These are phyloP conservation scores for Ulota crispa DNA, from an alignment of 225 moss, liverwort and hornwort species.

Conservation along the genomic window DNA sequence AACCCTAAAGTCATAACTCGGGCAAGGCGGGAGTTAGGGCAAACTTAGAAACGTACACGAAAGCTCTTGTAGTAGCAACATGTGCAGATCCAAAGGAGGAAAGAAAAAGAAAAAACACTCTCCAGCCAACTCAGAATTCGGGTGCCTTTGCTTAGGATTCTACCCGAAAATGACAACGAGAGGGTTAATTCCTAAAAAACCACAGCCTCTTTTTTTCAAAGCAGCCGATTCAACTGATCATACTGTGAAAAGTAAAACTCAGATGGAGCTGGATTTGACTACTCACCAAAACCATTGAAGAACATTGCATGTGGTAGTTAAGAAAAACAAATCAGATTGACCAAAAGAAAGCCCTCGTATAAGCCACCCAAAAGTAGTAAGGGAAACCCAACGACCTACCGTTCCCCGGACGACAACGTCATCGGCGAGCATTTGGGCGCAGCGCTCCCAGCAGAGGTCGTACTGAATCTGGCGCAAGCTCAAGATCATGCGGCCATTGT, in stretches of 20 bases:
- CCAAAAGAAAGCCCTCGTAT: background rate
- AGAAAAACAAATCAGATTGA: background rate
- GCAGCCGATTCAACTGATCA: background rate
- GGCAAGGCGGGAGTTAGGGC: background rate
- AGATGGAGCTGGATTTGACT: background rate
- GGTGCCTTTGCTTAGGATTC: background rate
- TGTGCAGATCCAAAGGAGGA: background rate
- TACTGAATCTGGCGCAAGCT: constrained; percentile 87
- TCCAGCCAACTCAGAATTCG: background rate
- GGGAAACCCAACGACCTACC: constrained; percentile 23
- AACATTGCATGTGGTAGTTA: background rate
- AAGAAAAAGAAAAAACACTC: background rate
- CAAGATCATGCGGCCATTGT: constrained; percentile 79
- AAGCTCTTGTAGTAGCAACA: background rate
- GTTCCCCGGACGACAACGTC: constrained; percentile 83
- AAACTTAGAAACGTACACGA: background rate
- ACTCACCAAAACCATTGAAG: background rate
- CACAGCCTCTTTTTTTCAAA: background rate
- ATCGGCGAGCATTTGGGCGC: constrained; percentile 82
- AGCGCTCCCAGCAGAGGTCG: constrained; percentile 92
- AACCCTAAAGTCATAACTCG: background rate
- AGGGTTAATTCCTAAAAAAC: background rate
- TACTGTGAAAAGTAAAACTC: background rate
- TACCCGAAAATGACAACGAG: background rate
- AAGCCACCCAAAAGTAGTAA: background rate